phyloP scores from a whole-genome alignment of 176 grass and related monocot genomes.

The Calamus simplicifolius region DNA sequence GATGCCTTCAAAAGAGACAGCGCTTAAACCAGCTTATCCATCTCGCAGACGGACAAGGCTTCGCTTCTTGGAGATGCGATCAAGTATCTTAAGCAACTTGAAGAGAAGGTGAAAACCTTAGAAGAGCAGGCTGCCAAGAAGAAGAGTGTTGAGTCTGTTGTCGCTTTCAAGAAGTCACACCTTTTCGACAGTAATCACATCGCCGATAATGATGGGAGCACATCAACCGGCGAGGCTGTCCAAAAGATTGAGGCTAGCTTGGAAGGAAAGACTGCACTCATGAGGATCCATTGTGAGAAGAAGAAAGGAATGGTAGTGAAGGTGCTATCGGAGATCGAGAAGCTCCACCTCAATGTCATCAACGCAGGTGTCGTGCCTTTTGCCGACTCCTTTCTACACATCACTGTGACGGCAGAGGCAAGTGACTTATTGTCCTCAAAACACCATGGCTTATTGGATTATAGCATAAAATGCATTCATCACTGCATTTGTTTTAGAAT shows the following conservation, averaged over 20 bases:
- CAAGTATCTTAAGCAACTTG: slow-evolving; percentile 18
- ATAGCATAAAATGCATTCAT: too few relatives aligned
- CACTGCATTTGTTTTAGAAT: too few relatives aligned
- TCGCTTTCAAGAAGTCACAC: too few relatives aligned
- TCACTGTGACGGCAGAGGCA: slow-evolving; percentile 27
- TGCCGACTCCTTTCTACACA: slow-evolving; percentile 6
- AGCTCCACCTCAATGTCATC: slow-evolving; percentile 13
- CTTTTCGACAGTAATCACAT: too few relatives aligned
- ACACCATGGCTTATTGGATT: too few relatives aligned
- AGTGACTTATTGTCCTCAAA: too few relatives aligned
- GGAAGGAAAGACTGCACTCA: slow-evolving; percentile 11
- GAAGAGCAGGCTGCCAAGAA: background rate
- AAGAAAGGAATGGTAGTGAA: slow-evolving; percentile 29
- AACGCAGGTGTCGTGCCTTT: slow-evolving; percentile 21
- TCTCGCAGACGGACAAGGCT: slow-evolving; percentile 26
- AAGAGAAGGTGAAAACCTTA: slow-evolving; percentile 10
- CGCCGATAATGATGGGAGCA: too few relatives aligned
- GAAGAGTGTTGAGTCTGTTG: too few relatives aligned
- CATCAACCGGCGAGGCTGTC: too few relatives aligned
- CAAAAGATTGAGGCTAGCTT: slow-evolving; percentile 5
- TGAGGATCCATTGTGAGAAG: slow-evolving; percentile 22
- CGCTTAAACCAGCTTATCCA: too few relatives aligned
- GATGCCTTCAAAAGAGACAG: too few relatives aligned
- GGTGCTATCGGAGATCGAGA: slow-evolving; percentile 30
- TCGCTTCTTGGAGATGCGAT: slow-evolving; percentile 22